Base-by-base conservation (phyloP, 176 grass and related monocot species). In the Musa itinerans region DNA sequence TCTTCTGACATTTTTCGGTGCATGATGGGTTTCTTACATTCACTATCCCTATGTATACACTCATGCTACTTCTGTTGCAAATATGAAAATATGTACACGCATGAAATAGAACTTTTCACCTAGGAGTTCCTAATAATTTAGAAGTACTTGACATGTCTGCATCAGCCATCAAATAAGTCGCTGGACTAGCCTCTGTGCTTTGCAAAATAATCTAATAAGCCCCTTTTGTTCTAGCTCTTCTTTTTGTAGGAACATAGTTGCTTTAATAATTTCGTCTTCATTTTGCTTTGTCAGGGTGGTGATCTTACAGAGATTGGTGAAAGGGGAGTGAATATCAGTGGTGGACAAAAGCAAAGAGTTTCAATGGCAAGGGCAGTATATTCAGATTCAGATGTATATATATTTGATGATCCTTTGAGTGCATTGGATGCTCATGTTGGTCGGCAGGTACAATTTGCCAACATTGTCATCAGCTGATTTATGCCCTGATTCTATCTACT, bases 281-380 rank as follows among this genome's bases (percentile, higher is more conserved):
- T 54, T 63, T 86, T 83, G 10, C 27, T n/a, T 76, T 85, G 3
- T 58, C 76, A 99, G 95, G 95, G 95, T 20, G 90, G 91, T 25
- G 91, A 99, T 87, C 86, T 99, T 50, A 99, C 95, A 72, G 95
- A 99, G 74, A 99, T 99, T 84, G 95, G 95, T 51, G 95, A 99
- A 92, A 94, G 95, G 85, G 95, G 95, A 87, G 95, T 99, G 69
- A 99, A 94, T 83, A 99, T 99, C 69, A 99, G 95, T 62, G 95
- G 95, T 11, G 91, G 95, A 2, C 95, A 99, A 79, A 99, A 99
- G 71, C 95, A 99, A 85, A 94, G 95, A 94, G 88, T 99, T 89
- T 99, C 95, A 69, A 89, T 99, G 95, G 95, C 91, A 85, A 94
- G 95, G 81, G 95, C 95, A 59, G 95, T 99, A 73, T 99, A 99